phyloP scores from a whole-genome alignment of 108 stramenopile species.

The Nannochloropsis gaditana region DNA sequence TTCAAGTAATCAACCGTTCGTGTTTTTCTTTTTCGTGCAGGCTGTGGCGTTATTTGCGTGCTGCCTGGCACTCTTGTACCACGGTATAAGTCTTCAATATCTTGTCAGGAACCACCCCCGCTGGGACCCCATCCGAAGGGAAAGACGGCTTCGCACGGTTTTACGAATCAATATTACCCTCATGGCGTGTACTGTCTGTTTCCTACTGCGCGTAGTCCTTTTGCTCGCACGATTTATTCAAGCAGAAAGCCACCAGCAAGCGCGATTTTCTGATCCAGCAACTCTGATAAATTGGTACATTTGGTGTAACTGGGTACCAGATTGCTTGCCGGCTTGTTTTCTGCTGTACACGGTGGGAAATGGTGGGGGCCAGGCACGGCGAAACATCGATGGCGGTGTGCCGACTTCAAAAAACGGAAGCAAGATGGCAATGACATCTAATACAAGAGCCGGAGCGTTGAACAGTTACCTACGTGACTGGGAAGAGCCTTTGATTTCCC shows the following conservation, averaged over 20 bases:
- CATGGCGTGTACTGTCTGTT: constrained; percentile 10
- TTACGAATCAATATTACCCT: neutral
- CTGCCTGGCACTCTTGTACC: neutral
- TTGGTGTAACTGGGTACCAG: neutral
- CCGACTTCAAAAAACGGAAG: too few relatives aligned
- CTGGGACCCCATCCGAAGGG: neutral
- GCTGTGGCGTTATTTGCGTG: neutral
- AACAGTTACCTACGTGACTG: neutral
- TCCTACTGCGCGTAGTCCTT: neutral
- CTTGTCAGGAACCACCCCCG: neutral
- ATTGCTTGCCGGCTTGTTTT: neutral
- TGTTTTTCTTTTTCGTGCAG: neutral
- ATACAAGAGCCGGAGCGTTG: too few relatives aligned
- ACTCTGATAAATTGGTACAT: neutral
- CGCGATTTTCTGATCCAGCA: neutral
- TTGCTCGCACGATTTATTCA: neutral
- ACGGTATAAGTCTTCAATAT: neutral
- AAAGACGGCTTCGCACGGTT: neutral
- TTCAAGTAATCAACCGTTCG: neutral
- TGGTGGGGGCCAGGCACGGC: neutral
- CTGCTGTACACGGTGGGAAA: neutral
- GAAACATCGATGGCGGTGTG: neutral
- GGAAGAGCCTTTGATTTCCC: neutral
- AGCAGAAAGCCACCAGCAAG: constrained; percentile 11
- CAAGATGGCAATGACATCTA: too few relatives aligned